These are phyloP conservation scores for Clitopilus hobsonii DNA, from an alignment of 768 basidiomycete genomes.

Conservation along the genomic window DNA sequence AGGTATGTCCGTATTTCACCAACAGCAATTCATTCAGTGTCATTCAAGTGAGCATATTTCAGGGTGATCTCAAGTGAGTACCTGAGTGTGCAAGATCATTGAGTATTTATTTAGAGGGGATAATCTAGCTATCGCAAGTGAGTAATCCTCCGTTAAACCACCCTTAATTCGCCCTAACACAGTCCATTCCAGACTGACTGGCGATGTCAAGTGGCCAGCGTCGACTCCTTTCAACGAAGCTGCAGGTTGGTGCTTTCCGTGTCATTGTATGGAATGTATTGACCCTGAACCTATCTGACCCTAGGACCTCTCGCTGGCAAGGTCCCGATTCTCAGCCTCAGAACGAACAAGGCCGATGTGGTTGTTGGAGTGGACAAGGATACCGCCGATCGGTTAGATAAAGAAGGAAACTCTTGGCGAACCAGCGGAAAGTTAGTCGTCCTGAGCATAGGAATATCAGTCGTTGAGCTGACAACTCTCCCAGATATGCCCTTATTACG, in stretches of 20 bases:
- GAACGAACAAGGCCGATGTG: slow-evolving; percentile 96
- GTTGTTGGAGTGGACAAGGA: slow-evolving; percentile 76
- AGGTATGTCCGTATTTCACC: too few relatives aligned
- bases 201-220: slow-evolving; percentile 85
- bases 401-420: slow-evolving; percentile 67
- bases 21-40: too few relatives aligned
- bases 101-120: not conserved
- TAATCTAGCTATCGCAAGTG: slow-evolving; percentile 75
- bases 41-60: too few relatives aligned
- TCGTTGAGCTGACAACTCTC: not conserved
- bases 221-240: slow-evolving; percentile 72
- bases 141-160: slow-evolving; percentile 16
- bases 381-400: slow-evolving; percentile 63
- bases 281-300: slow-evolving; percentile 3
- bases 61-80: slow-evolving; percentile 89
- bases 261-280: not conserved
- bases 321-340: slow-evolving; percentile 78
- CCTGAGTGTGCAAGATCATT: not conserved
- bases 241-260: slow-evolving; percentile 44
- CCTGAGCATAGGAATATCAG: not conserved
- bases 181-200: slow-evolving; percentile 62
- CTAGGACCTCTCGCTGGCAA: slow-evolving; percentile 72
- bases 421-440: slow-evolving; percentile 68
- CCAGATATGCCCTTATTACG: slow-evolving; percentile 38
- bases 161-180: not conserved